Evolutionary conservation across 2,329 filamentous ascomycete species (phyloP).

Genomic region (Phaeosphaeria sp.): DNA sequence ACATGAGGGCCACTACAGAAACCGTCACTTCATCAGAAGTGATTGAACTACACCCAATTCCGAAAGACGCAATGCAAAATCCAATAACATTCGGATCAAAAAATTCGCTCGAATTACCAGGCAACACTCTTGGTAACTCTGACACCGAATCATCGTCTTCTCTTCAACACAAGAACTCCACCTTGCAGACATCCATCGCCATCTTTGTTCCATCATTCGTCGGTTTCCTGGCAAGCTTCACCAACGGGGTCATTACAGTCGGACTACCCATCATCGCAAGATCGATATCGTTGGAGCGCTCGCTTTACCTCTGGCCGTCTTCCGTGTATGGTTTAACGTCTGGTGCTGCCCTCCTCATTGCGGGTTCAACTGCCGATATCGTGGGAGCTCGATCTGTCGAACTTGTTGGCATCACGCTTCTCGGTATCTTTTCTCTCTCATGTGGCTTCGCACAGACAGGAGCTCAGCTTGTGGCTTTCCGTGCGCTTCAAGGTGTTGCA

Average conservation of each 20-base stretch:
- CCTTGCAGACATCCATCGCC: slow-evolving; percentile 8
- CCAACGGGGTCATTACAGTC: slow-evolving; percentile 52
- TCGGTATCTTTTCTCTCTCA: slow-evolving; percentile 52
- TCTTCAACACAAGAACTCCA: not conserved
- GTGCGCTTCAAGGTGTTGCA: slow-evolving; percentile 56
- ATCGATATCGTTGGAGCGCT: slow-evolving; percentile 25
- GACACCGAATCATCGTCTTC: not conserved
- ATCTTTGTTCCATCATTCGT: slow-evolving; percentile 35
- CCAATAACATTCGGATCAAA: not conserved
- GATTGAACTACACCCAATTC: not conserved
- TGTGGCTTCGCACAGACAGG: slow-evolving; percentile 55
- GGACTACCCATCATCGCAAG: slow-evolving; percentile 52
- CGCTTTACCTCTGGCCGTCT: slow-evolving; percentile 40
- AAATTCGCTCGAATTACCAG: not conserved
- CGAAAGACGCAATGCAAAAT: not conserved
- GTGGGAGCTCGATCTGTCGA: slow-evolving; percentile 56
- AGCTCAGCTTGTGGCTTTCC: slow-evolving; percentile 51
- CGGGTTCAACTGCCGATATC: slow-evolving; percentile 59
- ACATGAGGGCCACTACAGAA: not conserved
- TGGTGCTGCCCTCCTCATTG: slow-evolving; percentile 57
- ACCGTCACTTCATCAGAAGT: not conserved
- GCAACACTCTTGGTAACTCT: not conserved
- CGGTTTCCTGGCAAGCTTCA: slow-evolving; percentile 37
- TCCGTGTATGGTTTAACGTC: slow-evolving; percentile 51
- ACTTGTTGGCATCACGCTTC: slow-evolving; percentile 51